A percentile compares a stretch with the other conserved stretches of the same genome.
phyloP scores from a whole-genome alignment of 2,329 filamentous ascomycete genomes.

The Cadophora gregata region DNA sequence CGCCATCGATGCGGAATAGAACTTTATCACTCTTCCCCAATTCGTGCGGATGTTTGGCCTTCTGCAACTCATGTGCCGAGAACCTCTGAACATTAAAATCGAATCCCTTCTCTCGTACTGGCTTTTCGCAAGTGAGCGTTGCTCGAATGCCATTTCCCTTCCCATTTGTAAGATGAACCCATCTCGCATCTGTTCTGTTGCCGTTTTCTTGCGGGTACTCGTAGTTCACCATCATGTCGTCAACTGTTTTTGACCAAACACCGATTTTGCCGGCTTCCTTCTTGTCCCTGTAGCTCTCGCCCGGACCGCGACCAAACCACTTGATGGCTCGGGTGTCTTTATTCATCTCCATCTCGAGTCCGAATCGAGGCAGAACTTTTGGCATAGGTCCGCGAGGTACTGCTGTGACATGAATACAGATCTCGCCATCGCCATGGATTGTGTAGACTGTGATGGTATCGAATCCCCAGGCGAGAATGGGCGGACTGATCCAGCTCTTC shows the following conservation, averaged over 20 bases:
- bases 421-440: slow-evolving; percentile 51
- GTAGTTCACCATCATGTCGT: slow-evolving; percentile 61
- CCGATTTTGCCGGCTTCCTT: slow-evolving; percentile 48
- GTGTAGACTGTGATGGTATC: slow-evolving; percentile 57
- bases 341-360: slow-evolving; percentile 61
- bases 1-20: slow-evolving; percentile 49
- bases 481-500: slow-evolving; percentile 60
- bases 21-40: slow-evolving; percentile 56
- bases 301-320: slow-evolving; percentile 73
- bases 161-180: slow-evolving; percentile 52
- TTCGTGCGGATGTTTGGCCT: slow-evolving; percentile 68
- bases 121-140: slow-evolving; percentile 45
- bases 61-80: slow-evolving; percentile 59
- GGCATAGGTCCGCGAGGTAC: slow-evolving; percentile 56
- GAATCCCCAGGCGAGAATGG: slow-evolving; percentile 65
- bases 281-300: slow-evolving; percentile 71
- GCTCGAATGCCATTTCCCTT: slow-evolving; percentile 26
- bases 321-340: slow-evolving; percentile 53
- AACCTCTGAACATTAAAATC: slow-evolving; percentile 60
- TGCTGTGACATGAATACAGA: slow-evolving; percentile 54
- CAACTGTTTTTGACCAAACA: slow-evolving; percentile 43
- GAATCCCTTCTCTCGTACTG: slow-evolving; percentile 48
- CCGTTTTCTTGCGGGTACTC: slow-evolving; percentile 73
- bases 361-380: slow-evolving; percentile 64
- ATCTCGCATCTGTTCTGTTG: slow-evolving; percentile 66